Evolutionary conservation across 768 basidiomycete species (phyloP).

Genomic region (Leucocoprinus birnbaumii): DNA sequence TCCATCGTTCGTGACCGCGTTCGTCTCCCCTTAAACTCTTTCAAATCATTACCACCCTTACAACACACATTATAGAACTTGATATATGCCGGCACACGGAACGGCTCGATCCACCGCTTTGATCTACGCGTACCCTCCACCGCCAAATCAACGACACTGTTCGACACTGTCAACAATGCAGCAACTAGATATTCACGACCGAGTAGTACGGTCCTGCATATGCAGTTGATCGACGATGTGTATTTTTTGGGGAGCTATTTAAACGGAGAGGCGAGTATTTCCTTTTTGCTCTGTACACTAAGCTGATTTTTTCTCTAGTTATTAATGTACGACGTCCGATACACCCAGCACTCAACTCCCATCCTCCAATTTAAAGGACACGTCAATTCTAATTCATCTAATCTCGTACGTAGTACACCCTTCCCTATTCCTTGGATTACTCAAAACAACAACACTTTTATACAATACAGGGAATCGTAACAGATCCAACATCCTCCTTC

Average conservation of each 20-base stretch:
- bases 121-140: constrained; percentile 46
- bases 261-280: constrained; percentile 53
- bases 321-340: constrained; percentile 62
- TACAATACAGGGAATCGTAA: constrained; percentile 59
- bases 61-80: constrained; percentile 32
- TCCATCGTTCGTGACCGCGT: constrained; percentile 54
- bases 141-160: background rate
- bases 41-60: background rate
- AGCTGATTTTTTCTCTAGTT: no score
- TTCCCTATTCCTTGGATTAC: background rate
- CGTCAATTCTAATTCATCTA: constrained; percentile 48
- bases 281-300: background rate
- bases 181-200: no score
- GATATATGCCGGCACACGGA: constrained; percentile 58
- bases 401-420: constrained; percentile 44
- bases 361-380: constrained; percentile 50
- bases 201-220: constrained; percentile 48
- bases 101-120: constrained; percentile 54
- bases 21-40: constrained; percentile 10
- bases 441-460: background rate
- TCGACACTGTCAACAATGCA: background rate
- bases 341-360: constrained; percentile 33
- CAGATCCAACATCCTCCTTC: constrained; percentile 54
- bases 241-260: constrained; percentile 57
- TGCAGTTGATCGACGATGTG: constrained; percentile 46